These are phyloP conservation scores for Amphirosellinia nigrospora DNA, from an alignment of 495 filamentous ascomycete species.

Conservation along the genomic window DNA sequence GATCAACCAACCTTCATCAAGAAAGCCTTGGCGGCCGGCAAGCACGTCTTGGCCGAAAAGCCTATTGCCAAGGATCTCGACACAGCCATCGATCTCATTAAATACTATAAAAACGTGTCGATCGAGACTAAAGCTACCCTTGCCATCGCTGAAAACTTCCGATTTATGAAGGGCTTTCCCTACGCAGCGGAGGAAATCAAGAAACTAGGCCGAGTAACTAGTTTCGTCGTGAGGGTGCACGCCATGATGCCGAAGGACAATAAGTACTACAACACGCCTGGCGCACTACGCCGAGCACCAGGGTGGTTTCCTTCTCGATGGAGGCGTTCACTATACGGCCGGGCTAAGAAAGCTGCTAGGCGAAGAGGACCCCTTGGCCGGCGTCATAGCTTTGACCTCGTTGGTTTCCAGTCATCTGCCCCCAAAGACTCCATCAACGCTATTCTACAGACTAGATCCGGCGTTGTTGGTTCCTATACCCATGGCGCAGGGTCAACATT, in stretches of 20 bases:
- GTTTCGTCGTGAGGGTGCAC: slow-evolving; percentile 65
- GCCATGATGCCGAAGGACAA: slow-evolving; percentile 56
- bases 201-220: slow-evolving; percentile 66
- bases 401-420: slow-evolving; percentile 67
- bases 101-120: slow-evolving; percentile 63
- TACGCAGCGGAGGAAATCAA: slow-evolving; percentile 63
- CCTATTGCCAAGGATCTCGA: slow-evolving; percentile 73
- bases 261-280: slow-evolving; percentile 69
- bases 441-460: slow-evolving; percentile 62
- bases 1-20: slow-evolving; percentile 64
- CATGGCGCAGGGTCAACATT: slow-evolving; percentile 70
- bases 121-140: slow-evolving; percentile 55
- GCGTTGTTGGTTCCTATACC: slow-evolving; percentile 66
- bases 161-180: slow-evolving; percentile 64
- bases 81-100: slow-evolving; percentile 64
- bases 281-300: slow-evolving; percentile 76
- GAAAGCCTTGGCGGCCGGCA: slow-evolving; percentile 68
- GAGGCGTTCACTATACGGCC: slow-evolving; percentile 75
- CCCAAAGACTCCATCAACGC: slow-evolving; percentile 80
- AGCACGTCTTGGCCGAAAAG: slow-evolving; percentile 85
- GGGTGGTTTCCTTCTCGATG: slow-evolving; percentile 81
- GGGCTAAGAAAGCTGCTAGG: slow-evolving; percentile 66
- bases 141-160: slow-evolving; percentile 78
- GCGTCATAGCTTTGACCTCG: slow-evolving; percentile 64
- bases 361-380: slow-evolving; percentile 52